Percentiles rank a stretch among this genome's conserved stretches.
These are phyloP conservation scores for Calocera viscosa DNA, from an alignment of 768 basidiomycete species.

Conservation along the genomic window DNA sequence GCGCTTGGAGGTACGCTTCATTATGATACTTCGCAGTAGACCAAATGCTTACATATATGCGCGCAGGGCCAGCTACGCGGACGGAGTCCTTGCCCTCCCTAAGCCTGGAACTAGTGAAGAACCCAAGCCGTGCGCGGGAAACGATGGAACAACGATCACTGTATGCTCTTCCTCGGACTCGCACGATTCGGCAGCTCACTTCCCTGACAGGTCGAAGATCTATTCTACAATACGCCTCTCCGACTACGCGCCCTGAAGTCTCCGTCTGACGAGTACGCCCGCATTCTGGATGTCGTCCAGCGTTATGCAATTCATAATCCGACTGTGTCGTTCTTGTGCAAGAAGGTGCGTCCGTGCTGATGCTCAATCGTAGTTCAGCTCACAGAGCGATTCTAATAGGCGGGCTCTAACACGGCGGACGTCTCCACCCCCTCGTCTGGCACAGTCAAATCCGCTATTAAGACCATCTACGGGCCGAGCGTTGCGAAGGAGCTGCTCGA, in stretches of 20 bases:
- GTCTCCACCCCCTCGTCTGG: conserved; percentile 65
- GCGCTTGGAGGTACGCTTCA: conserved; percentile 83
- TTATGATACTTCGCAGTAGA: neutral
- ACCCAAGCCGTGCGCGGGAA: conserved; percentile 84
- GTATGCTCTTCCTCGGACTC: conserved; percentile 33
- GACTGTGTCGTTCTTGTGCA: conserved; percentile 75
- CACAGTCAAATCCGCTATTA: conserved; percentile 54
- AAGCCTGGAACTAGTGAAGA: conserved; percentile 62
- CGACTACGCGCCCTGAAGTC: conserved; percentile 75
- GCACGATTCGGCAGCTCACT: neutral
- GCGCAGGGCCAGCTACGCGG: conserved; percentile 62
- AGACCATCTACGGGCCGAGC: conserved; percentile 64
- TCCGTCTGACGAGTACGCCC: conserved; percentile 78
- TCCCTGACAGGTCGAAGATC: conserved; percentile 65
- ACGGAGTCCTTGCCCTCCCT: conserved; percentile 57
- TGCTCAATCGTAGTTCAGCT: conserved; percentile 6
- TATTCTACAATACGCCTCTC: conserved; percentile 87
- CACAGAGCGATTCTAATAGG: conserved; percentile 32
- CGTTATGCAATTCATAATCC: conserved; percentile 93
- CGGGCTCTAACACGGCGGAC: conserved; percentile 61
- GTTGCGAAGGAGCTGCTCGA: conserved; percentile 60
- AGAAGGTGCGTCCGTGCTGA: conserved; percentile 49
- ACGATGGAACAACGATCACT: conserved; percentile 82
- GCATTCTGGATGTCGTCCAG: conserved; percentile 82
- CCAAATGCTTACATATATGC: neutral